Conservation (phyloP, 192 early-diverging fungal genomes). For the Coemansia sp. region DNA sequence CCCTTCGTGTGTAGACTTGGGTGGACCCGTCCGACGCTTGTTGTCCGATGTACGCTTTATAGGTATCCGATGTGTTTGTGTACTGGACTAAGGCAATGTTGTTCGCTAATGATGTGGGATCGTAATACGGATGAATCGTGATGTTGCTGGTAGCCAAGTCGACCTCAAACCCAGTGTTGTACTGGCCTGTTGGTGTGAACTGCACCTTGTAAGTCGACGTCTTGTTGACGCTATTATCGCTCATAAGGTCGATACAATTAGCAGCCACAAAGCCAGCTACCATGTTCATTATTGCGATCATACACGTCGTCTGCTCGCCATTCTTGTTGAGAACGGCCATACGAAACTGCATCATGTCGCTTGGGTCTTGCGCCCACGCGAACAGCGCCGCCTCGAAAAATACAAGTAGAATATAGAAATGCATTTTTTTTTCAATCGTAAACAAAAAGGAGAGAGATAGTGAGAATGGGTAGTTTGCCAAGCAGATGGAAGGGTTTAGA, state of each 20-base stretch:
- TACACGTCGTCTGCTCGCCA: constrained; percentile 41
- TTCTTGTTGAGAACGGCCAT: constrained; percentile 17
- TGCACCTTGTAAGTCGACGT: constrained; percentile 15
- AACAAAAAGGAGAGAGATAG: background rate
- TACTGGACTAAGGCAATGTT: constrained; percentile 12
- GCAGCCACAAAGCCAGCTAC: constrained; percentile 29
- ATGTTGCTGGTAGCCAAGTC: background rate
- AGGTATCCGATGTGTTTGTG: background rate
- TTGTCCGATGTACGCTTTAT: background rate
- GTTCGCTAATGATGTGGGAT: constrained; percentile 24
- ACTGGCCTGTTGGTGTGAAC: constrained; percentile 9
- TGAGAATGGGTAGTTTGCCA: too few relatives aligned
- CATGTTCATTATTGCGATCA: constrained; percentile 37
- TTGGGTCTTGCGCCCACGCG: background rate
- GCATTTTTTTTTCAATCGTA: background rate
- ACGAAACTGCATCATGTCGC: background rate
- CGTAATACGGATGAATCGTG: constrained; percentile 20
- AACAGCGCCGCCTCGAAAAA: background rate
- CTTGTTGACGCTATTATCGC: constrained; percentile 11
- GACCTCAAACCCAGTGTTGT: background rate
- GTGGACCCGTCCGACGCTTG: background rate
- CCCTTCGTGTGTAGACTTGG: background rate
- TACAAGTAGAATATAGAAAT: background rate
- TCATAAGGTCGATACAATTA: constrained; percentile 27
- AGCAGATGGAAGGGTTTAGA: too few relatives aligned